Conservation (phyloP, 1,284 basidiomycete species). For the Apiotrichum brassicae region DNA sequence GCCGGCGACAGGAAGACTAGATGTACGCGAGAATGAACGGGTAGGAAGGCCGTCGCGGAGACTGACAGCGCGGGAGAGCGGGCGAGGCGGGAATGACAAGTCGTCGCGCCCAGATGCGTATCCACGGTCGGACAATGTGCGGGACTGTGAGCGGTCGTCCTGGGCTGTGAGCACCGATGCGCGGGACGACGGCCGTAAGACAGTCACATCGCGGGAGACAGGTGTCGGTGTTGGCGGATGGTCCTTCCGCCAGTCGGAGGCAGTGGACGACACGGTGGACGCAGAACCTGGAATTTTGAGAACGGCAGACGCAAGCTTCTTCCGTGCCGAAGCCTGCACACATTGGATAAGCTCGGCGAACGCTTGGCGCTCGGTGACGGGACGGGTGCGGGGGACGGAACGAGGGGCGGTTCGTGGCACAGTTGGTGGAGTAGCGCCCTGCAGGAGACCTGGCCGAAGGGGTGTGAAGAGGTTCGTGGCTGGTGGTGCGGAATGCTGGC, state of each 20-base stretch:
- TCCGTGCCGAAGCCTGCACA: conserved; percentile 19
- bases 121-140: background rate
- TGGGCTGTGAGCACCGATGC: conserved; percentile 10
- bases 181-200: conserved; percentile 12
- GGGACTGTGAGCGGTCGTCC: background rate
- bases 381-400: conserved; percentile 14
- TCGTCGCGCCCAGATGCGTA: background rate
- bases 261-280: conserved; percentile 4
- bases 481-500: conserved; percentile 6
- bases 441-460: background rate
- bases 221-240: conserved; percentile 21
- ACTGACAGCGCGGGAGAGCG: background rate
- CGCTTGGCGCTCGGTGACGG: conserved; percentile 18
- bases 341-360: conserved; percentile 18
- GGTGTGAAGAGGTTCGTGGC: conserved; percentile 13
- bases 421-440: conserved; percentile 2
- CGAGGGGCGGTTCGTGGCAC: conserved; percentile 19
- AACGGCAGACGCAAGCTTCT: conserved; percentile 11
- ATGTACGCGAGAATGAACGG: background rate
- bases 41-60: background rate
- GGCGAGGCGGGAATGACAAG: background rate
- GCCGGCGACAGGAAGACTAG: background rate
- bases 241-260: conserved; percentile 12
- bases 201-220: conserved; percentile 13
- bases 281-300: conserved; percentile 8